Percentiles rank a stretch among this genome's conserved stretches.
Evolutionary conservation across 2,329 filamentous ascomycete species (phyloP).

Genomic region (Ophiostoma sp.): DNA sequence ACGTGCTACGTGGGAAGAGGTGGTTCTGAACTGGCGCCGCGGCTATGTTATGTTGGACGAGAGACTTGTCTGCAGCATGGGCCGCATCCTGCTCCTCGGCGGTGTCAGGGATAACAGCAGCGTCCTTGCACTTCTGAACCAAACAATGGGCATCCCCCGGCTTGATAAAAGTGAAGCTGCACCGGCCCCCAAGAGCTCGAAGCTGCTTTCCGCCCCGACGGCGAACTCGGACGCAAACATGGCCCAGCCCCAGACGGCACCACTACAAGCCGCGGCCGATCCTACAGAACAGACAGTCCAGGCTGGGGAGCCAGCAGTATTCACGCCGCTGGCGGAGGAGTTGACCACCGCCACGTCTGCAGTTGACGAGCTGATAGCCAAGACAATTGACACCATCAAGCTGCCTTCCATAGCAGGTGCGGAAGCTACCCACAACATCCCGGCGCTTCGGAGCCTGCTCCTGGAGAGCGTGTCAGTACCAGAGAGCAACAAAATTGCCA

Average conservation of each 20-base stretch:
- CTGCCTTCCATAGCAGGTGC: neutral
- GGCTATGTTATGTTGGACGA: slow-evolving; percentile 71
- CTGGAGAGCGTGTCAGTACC: neutral
- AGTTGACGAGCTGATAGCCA: neutral
- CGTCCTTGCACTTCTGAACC: slow-evolving; percentile 68
- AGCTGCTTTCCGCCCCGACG: neutral
- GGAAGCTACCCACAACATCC: neutral
- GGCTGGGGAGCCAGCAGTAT: neutral
- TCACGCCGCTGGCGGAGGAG: neutral
- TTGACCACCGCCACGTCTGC: neutral
- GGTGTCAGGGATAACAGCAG: slow-evolving; percentile 61
- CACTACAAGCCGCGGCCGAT: neutral
- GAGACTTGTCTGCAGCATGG: slow-evolving; percentile 74
- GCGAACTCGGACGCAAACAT: neutral
- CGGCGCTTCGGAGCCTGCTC: neutral
- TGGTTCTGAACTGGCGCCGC: slow-evolving; percentile 67
- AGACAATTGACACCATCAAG: neutral
- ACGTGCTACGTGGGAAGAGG: slow-evolving; percentile 73
- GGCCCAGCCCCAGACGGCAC: neutral
- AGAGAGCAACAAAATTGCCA: neutral
- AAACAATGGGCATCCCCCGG: slow-evolving; percentile 72
- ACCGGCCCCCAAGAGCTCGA: neutral
- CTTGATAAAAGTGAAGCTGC: slow-evolving; percentile 31
- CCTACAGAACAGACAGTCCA: neutral
- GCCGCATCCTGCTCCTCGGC: slow-evolving; percentile 65